Base-by-base conservation (phyloP, 305 asterid species). In the Solanum hybrid region DNA sequence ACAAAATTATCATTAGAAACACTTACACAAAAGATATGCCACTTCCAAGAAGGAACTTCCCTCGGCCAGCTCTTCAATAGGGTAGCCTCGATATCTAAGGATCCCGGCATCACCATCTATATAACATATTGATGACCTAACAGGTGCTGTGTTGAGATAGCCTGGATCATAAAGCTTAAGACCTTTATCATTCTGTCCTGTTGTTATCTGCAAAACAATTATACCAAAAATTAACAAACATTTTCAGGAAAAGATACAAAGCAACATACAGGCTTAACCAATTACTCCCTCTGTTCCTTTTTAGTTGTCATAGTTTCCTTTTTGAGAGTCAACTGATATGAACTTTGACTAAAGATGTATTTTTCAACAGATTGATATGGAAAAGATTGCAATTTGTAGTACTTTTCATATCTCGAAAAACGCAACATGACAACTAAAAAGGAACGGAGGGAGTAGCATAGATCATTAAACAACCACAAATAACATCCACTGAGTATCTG, bases 51-150 rank as follows among this genome's bases (percentile, higher is more conserved):
- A 98, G 86, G 99, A 93, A 91, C 99, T 98, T 88, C 97, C 96
- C 92, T 97, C 99, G 2, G 99, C 98, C 90, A 98, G 94, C 93
- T 98, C 99, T 93, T 98, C 99, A 89, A 97, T 98, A 7, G 99
- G 99, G 91, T 93, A 97, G 69, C 99, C 99, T 90, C 99, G 94
- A 92, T 98, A 98, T 91, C 99, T 94, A 77, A 98, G 98, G 89
- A 98, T 93, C 89, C 99, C 99, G 38, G 96, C 99, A 94, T 98
- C 99, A 51, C 99, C 99, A 92, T 98, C 99, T 56, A 98, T 98
- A 89, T 98, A 98, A 89, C 95, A 96, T 88, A 98, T 95, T 7
- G 99, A 95, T 29, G 99, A 98, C 88, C 98, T 93, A 40, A 98
- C 99, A 3, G 99, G 99, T 87, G 99, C 99, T 10, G 99, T 98